phyloP scores from a whole-genome alignment of 1,284 basidiomycete species.

The Peniophora sp. region DNA sequence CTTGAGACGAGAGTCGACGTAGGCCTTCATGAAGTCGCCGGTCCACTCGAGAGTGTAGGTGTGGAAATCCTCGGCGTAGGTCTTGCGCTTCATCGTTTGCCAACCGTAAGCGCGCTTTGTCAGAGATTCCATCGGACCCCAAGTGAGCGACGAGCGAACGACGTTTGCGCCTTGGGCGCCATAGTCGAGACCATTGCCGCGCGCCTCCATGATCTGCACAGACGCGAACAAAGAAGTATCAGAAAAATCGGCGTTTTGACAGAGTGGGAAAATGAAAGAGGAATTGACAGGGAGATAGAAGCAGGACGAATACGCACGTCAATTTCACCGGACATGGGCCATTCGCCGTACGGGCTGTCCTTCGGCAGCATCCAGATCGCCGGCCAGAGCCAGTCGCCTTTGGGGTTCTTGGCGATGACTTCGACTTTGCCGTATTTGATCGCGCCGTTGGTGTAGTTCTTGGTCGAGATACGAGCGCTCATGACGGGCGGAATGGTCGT shows the following conservation, averaged over 20 bases:
- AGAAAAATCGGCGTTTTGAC: too few species aligned
- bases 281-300: background rate
- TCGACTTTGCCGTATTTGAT: constrained; percentile 73
- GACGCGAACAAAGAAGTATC: background rate
- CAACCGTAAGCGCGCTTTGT: constrained; percentile 60
- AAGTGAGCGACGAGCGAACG: constrained; percentile 70
- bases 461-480: constrained; percentile 67
- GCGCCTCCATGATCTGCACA: constrained; percentile 58
- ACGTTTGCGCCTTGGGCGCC: constrained; percentile 58
- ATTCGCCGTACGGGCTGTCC: constrained; percentile 60
- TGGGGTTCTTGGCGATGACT: constrained; percentile 36
- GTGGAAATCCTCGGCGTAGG: constrained; percentile 61
- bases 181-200: constrained; percentile 60
- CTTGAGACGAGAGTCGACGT: constrained; percentile 38
- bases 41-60: constrained; percentile 81
- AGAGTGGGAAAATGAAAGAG: background rate
- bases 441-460: constrained; percentile 35
- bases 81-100: constrained; percentile 57
- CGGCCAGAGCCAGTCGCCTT: constrained; percentile 74
- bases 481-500: constrained; percentile 64
- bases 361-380: constrained; percentile 79
- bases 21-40: constrained; percentile 53
- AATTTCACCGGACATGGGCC: constrained; percentile 73
- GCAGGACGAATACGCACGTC: constrained; percentile 35
- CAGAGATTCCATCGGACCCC: constrained; percentile 55